A percentile compares a stretch with the other conserved stretches of the same genome.
Evolutionary conservation across 1,284 basidiomycete genomes (phyloP).

Genomic region (Puccinia polysora): DNA sequence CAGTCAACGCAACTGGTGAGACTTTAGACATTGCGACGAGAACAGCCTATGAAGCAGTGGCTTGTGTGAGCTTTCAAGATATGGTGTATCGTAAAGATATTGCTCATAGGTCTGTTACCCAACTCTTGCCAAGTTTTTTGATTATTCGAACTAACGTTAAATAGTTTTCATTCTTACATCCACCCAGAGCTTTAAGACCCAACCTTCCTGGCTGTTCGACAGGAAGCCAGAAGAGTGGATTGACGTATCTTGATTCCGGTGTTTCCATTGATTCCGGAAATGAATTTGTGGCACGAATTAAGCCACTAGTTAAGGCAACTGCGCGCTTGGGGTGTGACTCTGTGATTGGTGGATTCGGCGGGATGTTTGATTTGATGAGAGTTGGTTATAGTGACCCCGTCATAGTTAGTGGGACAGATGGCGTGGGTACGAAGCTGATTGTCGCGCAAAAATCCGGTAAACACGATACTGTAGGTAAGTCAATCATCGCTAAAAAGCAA

Average conservation of each 20-base stretch:
- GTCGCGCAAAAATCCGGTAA: conserved; percentile 80
- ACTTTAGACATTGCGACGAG: conserved; percentile 76
- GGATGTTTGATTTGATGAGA: conserved; percentile 91
- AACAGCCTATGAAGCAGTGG: conserved; percentile 75
- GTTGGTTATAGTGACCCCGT: conserved; percentile 75
- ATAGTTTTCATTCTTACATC: neutral
- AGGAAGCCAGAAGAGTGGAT: conserved; percentile 48
- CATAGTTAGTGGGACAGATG: conserved; percentile 92
- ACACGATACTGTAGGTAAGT: conserved; percentile 71
- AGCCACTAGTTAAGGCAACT: conserved; percentile 85
- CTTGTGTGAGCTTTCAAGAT: conserved; percentile 77
- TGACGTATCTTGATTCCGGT: conserved; percentile 92
- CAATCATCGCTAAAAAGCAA: neutral
- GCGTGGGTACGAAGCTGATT: conserved; percentile 92
- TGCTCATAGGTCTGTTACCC: conserved; percentile 64
- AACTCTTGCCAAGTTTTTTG: neutral
- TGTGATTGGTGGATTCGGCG: conserved; percentile 93
- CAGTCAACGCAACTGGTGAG: conserved; percentile 74
- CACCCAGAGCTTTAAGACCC: conserved; percentile 58
- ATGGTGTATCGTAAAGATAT: conserved; percentile 89
- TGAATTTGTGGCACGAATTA: conserved; percentile 84
- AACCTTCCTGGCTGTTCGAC: conserved; percentile 60
- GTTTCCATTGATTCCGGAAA: conserved; percentile 96
- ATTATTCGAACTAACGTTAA: no score
- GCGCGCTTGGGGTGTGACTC: conserved; percentile 82